Base-by-base conservation (phyloP, 352 stramenopile genomes). In the Pythium diclinum region DNA sequence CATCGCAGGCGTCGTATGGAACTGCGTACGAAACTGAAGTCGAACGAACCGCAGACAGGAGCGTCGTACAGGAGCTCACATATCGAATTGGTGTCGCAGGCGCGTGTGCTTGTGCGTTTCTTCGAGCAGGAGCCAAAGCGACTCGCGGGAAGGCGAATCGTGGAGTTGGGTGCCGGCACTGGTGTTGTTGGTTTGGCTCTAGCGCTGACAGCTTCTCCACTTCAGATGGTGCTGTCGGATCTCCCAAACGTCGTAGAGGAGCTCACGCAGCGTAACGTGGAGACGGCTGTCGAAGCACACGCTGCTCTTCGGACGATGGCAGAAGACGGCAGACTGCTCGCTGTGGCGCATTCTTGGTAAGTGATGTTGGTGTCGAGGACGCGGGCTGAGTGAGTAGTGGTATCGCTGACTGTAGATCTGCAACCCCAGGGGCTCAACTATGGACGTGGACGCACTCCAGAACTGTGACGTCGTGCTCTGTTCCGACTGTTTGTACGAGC, bases 401-500 rank as follows among this genome's bases (percentile, higher is more conserved):
- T 21, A 44, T 11, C 25, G 19, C 11, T 49, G 19, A 23, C 21
- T 13, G 17, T 25, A 6, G 3, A 32, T 38, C 32, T 52, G 34
- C n/a, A 30, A 36, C 23, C 32, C 34, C 32, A 69, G 63, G 63
- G 63, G 63, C 48, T 58, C 63, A 1, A 49, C 56, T n/a, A 33
- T 30, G 9, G 23, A 48, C 10, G 21, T 30, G 7, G n/a, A 17
- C 14, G 9, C 4, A 9, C 42, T 71, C 8, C 10, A 66, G n/a
- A 33, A n/a, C 10, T 71, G 42, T 4, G 67, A 75, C 10, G 65
- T 78, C n/a, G 58, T 85, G 10, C 46, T 88, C 3, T 82, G 75
- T 54, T 89, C 83, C 14, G 83, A 92, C 59, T 92, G 83, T 21
- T 61, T 91, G 40, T 92, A 92, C 59, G 83, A 92, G 9, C 70